A percentile compares a stretch with the other conserved stretches of the same genome.
Conservation (phyloP, 2,329 filamentous ascomycete genomes). For the Grosmannia huntii region DNA sequence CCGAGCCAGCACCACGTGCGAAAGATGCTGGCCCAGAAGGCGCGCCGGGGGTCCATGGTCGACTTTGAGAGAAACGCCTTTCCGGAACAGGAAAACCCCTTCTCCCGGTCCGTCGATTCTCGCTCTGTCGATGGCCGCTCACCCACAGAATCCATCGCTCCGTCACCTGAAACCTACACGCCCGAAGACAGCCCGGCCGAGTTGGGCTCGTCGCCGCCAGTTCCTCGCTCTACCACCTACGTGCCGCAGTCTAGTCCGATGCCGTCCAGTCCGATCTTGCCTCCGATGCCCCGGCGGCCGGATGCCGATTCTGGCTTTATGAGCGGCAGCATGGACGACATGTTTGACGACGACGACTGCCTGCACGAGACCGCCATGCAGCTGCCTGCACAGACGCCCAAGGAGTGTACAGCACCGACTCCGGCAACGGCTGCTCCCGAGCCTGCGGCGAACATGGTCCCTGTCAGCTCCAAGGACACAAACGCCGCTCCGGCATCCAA, state of each 20-base stretch:
- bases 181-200: constrained; percentile 61
- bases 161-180: constrained; percentile 36
- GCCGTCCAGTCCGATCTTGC: constrained; percentile 68
- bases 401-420: constrained; percentile 2
- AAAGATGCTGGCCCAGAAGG: constrained; percentile 29
- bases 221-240: constrained; percentile 49
- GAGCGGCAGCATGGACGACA: constrained; percentile 61
- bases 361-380: constrained; percentile 6
- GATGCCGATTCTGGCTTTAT: constrained; percentile 71
- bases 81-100: constrained; percentile 12
- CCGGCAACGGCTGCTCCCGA: constrained; percentile 1
- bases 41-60: constrained; percentile 43
- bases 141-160: constrained; percentile 36
- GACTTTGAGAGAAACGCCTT: constrained; percentile 20
- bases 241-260: constrained; percentile 44
- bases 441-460: not conserved
- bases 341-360: constrained; percentile 48
- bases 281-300: constrained; percentile 45
- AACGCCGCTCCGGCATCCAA: not conserved
- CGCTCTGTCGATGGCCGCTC: constrained; percentile 38
- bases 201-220: constrained; percentile 81
- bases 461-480: not conserved
- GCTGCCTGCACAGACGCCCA: constrained; percentile 1
- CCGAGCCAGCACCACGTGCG: constrained; percentile 15
- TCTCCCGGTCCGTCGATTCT: constrained; percentile 12